These are phyloP conservation scores for Blastobotrys serpentis DNA, from an alignment of 1,139 yeast genomes.

Conservation along the genomic window DNA sequence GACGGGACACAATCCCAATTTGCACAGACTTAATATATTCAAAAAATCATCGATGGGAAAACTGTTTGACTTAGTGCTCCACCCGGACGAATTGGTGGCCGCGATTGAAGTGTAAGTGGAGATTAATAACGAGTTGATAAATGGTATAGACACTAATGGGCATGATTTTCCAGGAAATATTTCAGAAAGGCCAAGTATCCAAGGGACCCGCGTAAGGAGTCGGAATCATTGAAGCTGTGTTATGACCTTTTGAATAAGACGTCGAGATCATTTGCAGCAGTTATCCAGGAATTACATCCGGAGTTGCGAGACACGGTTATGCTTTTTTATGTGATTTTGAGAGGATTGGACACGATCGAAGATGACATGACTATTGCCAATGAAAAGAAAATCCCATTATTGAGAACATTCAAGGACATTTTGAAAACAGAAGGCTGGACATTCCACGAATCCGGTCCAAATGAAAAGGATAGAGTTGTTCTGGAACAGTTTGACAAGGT, in stretches of 20 bases:
- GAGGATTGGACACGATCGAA: conserved; percentile 95
- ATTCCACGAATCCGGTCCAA: conserved; percentile 65
- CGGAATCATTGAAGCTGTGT: conserved; percentile 59
- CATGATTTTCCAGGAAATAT: conserved; percentile 29
- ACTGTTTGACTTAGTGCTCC: conserved; percentile 57
- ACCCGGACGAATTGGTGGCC: conserved; percentile 72
- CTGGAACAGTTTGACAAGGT: conserved; percentile 72
- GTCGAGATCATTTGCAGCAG: conserved; percentile 91
- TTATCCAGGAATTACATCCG: conserved; percentile 86
- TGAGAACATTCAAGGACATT: conserved; percentile 61
- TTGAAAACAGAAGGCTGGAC: conserved; percentile 72
- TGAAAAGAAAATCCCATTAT: conserved; percentile 66
- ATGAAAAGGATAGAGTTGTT: conserved; percentile 79
- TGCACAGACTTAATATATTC: background rate
- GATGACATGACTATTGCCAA: conserved; percentile 91
- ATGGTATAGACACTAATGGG: too few species aligned
- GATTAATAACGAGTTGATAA: background rate
- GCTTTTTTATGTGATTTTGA: conserved; percentile 78
- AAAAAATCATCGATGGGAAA: too few species aligned
- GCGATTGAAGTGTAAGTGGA: conserved; percentile 54
- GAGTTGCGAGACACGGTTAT: conserved; percentile 75
- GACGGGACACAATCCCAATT: background rate
- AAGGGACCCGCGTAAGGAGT: conserved; percentile 45
- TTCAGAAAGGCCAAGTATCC: conserved; percentile 50
- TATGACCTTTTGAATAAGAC: conserved; percentile 66